Conservation (phyloP, 2,329 filamentous ascomycete genomes). For the Torrubiella hemipterigena region DNA sequence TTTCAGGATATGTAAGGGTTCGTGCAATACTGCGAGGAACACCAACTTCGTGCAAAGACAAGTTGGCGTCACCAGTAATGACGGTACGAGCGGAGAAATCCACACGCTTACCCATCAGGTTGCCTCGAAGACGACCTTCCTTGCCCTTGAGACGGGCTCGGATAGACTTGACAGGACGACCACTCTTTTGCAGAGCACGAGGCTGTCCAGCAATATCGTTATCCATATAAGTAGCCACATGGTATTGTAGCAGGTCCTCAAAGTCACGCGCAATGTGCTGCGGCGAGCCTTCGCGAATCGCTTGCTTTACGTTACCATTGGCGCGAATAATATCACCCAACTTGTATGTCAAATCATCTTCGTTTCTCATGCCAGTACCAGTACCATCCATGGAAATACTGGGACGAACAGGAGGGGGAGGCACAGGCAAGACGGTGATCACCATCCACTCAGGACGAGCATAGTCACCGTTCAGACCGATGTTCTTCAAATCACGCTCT, state of each 20-base stretch:
- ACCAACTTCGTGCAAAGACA: constrained; percentile 93
- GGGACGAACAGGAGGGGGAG: constrained; percentile 87
- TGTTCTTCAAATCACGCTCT: constrained; percentile 67
- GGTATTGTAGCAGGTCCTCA: constrained; percentile 85
- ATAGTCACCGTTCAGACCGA: constrained; percentile 90
- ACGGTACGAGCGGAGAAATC: constrained; percentile 99
- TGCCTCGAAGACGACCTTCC: constrained; percentile 92
- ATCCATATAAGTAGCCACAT: constrained; percentile 99
- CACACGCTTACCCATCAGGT: constrained; percentile 99
- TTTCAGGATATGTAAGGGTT: constrained; percentile 91
- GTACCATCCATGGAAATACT: constrained; percentile 97
- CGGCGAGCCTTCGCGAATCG: constrained; percentile 81
- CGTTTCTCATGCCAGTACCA: constrained; percentile 80
- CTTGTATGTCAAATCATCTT: constrained; percentile 99
- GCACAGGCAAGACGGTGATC: constrained; percentile 85
- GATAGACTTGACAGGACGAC: constrained; percentile 91
- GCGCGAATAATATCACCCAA: constrained; percentile 95
- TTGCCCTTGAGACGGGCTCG: constrained; percentile 97
- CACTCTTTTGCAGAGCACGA: constrained; percentile 91
- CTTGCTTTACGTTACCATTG: constrained; percentile 87
- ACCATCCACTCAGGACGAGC: constrained; percentile 98
- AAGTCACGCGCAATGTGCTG: constrained; percentile 87
- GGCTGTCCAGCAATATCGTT: constrained; percentile 96
- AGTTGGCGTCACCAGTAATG: constrained; percentile 95
- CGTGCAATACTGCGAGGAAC: constrained; percentile 88